Conservation (phyloP, 495 filamentous ascomycete genomes). For the Sphaerosporella brunnea region DNA sequence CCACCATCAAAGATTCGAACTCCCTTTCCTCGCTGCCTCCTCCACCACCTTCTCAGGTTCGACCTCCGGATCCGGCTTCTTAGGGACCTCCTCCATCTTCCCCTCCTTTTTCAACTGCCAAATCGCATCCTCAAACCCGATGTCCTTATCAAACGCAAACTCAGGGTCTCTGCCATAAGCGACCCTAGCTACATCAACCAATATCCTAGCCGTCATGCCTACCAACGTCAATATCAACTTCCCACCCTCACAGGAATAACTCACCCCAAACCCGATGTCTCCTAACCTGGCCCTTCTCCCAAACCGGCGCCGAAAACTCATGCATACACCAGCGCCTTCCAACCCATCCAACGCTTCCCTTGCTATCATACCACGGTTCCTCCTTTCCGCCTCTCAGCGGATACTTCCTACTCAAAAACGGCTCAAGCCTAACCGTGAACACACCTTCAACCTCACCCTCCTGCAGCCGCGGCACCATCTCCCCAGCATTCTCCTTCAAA, state of each 20-base stretch:
- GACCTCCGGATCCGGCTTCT: slow-evolving; percentile 12
- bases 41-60: background rate
- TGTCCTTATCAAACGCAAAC: slow-evolving; percentile 47
- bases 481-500: slow-evolving; percentile 32
- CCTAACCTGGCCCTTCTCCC: slow-evolving; percentile 31
- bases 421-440: slow-evolving; percentile 64
- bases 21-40: background rate
- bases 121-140: slow-evolving; percentile 69
- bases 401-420: slow-evolving; percentile 43
- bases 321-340: slow-evolving; percentile 56
- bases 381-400: slow-evolving; percentile 33
- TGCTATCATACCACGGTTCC: slow-evolving; percentile 46
- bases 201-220: slow-evolving; percentile 78
- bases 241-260: no score
- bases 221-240: no score
- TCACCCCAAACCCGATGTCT: slow-evolving; percentile 72
- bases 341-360: slow-evolving; percentile 50
- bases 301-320: slow-evolving; percentile 69
- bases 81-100: slow-evolving; percentile 38
- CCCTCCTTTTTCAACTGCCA: slow-evolving; percentile 41
- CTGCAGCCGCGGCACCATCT: slow-evolving; percentile 58
- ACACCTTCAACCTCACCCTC: slow-evolving; percentile 79
- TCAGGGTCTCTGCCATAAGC: slow-evolving; percentile 67
- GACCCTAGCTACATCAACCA: slow-evolving; percentile 69
- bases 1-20: no score